These are phyloP conservation scores for Plasmodium vivax DNA, from an alignment of 169 alveolate genomes.

Conservation along the genomic window DNA sequence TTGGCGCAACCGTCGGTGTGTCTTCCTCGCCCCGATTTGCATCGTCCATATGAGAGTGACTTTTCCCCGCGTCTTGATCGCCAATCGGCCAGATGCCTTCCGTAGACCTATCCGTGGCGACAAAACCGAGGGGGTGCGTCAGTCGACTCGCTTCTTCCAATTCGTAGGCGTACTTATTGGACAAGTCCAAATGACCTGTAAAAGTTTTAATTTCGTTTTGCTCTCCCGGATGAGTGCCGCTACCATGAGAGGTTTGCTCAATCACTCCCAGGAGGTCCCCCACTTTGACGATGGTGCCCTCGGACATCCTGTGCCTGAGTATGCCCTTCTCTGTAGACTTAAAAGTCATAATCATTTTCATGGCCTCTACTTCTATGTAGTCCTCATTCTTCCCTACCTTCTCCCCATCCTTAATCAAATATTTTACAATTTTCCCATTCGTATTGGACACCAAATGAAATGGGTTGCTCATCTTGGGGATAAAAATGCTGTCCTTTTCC, in stretches of 20 bases:
- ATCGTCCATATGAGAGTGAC: not conserved
- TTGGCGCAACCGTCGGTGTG: not conserved
- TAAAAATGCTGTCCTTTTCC: constrained; percentile 57
- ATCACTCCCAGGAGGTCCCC: constrained; percentile 83
- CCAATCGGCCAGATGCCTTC: not conserved
- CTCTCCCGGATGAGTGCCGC: constrained; percentile 5
- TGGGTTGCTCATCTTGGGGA: constrained; percentile 61
- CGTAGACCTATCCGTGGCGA: not conserved
- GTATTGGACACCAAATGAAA: constrained; percentile 69
- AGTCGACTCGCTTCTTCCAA: not conserved
- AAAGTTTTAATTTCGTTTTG: constrained; percentile 5
- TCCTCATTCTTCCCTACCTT: constrained; percentile 81
- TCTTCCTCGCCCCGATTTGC: not conserved
- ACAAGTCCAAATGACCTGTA: constrained; percentile 55
- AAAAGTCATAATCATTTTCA: constrained; percentile 88
- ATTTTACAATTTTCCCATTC: constrained; percentile 80
- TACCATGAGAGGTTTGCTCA: constrained; percentile 24
- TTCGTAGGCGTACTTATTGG: constrained; percentile 67
- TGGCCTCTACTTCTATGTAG: constrained; percentile 87
- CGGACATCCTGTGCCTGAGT: constrained; percentile 82
- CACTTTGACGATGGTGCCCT: constrained; percentile 82
- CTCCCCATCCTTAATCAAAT: constrained; percentile 81
- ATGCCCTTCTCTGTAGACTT: constrained; percentile 83
- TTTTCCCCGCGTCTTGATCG: not conserved
- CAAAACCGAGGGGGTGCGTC: not conserved